Conservation (phyloP, 768 basidiomycete species). For the Tylopilus sp. region DNA sequence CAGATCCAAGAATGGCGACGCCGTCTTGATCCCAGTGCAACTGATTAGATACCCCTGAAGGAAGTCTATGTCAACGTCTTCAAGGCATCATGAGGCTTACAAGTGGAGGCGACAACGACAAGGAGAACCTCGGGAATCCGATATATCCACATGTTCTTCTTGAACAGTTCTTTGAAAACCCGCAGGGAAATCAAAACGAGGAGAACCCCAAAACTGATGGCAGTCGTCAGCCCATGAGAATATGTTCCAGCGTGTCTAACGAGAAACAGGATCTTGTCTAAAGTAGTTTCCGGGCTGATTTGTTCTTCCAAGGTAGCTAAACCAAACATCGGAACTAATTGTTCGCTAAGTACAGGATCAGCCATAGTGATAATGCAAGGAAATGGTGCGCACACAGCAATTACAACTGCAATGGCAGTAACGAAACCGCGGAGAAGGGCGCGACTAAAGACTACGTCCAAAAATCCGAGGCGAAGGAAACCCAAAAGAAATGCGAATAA, state of each 20-base stretch:
- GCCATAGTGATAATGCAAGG: background rate
- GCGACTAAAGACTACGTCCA: conserved; percentile 89
- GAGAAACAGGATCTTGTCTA: conserved; percentile 79
- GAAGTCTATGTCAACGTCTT: background rate
- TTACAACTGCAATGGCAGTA: conserved; percentile 80
- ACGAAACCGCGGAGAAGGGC: conserved; percentile 87
- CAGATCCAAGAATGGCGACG: conserved; percentile 78
- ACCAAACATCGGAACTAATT: conserved; percentile 89
- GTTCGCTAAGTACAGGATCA: conserved; percentile 48
- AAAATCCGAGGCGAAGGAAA: conserved; percentile 84
- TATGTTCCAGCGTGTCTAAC: conserved; percentile 53
- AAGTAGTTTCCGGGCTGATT: conserved; percentile 60
- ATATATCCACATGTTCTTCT: conserved; percentile 65
- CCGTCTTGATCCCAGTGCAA: conserved; percentile 76
- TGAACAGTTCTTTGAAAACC: conserved; percentile 54
- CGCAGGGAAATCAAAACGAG: conserved; percentile 60
- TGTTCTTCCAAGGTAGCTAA: conserved; percentile 52
- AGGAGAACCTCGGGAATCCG: conserved; percentile 89
- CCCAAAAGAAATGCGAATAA: conserved; percentile 83
- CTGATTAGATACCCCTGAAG: conserved; percentile 61
- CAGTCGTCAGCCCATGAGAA: conserved; percentile 62
- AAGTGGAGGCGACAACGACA: conserved; percentile 77
- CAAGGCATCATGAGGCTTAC: conserved; percentile 41
- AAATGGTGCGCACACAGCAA: conserved; percentile 60
- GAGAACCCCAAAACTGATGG: conserved; percentile 73